These are phyloP conservation scores for Astragalus membranaceus DNA, from an alignment of 306 rosid species.

Conservation along the genomic window DNA sequence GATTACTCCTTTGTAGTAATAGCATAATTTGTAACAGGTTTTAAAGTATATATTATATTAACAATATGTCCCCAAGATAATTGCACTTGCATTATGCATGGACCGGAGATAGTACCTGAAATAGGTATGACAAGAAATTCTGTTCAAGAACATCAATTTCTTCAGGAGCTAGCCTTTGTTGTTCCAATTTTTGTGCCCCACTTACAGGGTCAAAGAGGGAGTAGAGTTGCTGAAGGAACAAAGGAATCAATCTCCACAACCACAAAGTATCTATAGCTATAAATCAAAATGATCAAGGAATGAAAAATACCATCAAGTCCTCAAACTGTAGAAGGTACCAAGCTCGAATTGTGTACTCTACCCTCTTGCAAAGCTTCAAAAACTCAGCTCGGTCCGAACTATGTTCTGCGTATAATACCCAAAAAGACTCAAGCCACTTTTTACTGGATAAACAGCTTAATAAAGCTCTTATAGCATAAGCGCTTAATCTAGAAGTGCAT, in stretches of 20 bases:
- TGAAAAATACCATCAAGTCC: slow-evolving; percentile 77
- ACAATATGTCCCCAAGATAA: not conserved
- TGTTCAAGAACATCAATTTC: slow-evolving; percentile 85
- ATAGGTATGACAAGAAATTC: slow-evolving; percentile 70
- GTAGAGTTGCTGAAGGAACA: slow-evolving; percentile 77
- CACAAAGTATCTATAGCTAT: not conserved
- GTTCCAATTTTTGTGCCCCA: slow-evolving; percentile 75
- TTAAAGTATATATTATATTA: not conserved
- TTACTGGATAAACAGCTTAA: too few species aligned
- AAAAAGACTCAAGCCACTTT: slow-evolving; percentile 6
- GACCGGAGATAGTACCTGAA: slow-evolving; percentile 54
- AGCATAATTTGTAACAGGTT: not conserved
- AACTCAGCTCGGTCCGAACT: slow-evolving; percentile 78
- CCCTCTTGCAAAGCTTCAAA: slow-evolving; percentile 83
- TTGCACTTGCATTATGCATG: not conserved
- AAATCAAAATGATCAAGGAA: slow-evolving; percentile 10
- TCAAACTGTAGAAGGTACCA: slow-evolving; percentile 97
- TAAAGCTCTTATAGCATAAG: too few species aligned
- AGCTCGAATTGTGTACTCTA: slow-evolving; percentile 91
- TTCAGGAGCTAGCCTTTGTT: slow-evolving; percentile 47
- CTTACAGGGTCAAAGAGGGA: slow-evolving; percentile 80
- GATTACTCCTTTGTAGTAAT: not conserved
- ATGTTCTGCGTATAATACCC: slow-evolving; percentile 47
- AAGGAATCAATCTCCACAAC: slow-evolving; percentile 21
- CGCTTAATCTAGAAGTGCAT: too few species aligned